Evolutionary conservation across 176 grass and related monocot genomes (phyloP).

Genomic region (Cenchrus purpureus): DNA sequence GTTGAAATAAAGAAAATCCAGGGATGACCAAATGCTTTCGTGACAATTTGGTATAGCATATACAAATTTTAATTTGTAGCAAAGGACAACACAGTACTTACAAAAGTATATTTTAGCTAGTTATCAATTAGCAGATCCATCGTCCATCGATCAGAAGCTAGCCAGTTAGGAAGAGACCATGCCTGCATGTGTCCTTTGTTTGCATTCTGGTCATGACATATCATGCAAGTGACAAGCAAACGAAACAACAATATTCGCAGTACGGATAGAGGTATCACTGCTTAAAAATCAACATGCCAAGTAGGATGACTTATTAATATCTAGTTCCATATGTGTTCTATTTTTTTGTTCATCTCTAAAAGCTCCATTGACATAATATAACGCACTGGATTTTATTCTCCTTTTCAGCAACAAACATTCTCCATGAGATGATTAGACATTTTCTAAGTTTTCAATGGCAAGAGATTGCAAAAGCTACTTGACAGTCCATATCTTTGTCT

Average conservation of each 20-base stretch:
- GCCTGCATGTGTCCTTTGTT: conserved; percentile 21
- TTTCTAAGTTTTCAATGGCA: background rate
- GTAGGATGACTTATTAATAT: background rate
- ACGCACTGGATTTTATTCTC: background rate
- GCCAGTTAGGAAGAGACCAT: conserved; percentile 11
- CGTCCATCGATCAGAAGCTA: background rate
- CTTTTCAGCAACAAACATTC: conserved; percentile 21
- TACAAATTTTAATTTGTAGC: background rate
- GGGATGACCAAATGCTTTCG: background rate
- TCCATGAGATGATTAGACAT: background rate
- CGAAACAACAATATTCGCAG: conserved; percentile 17
- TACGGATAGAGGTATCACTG: conserved; percentile 25
- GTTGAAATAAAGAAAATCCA: background rate
- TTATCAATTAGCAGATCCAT: background rate
- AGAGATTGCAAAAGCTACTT: background rate
- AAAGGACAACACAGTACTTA: background rate
- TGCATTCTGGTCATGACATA: conserved; percentile 12
- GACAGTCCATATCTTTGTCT: background rate
- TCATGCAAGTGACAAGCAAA: conserved; percentile 12
- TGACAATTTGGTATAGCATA: background rate
- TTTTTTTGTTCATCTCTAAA: background rate
- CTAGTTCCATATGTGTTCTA: background rate
- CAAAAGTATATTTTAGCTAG: background rate
- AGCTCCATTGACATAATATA: background rate
- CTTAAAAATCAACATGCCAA: conserved; percentile 24